Evolutionary conservation across 176 grass and related monocot genomes (phyloP), one percentile per base, ranked within the genome.

Genomic region (Triticum monococcum): DNA sequence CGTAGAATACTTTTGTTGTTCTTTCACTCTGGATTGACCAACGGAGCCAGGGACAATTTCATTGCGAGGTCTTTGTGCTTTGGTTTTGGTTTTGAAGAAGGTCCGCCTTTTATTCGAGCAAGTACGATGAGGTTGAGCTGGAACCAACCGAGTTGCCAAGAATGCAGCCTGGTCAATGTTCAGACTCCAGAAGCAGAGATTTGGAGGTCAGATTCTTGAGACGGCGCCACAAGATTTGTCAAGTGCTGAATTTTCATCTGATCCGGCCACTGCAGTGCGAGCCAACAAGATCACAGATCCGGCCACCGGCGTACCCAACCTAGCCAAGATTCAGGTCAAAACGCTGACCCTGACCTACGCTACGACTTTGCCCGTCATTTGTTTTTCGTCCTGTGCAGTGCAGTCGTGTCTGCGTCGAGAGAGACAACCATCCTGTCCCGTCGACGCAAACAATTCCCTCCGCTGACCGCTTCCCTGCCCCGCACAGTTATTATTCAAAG

Each of bases 281-380:
- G 14, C 48, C 48, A 52, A 1, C 1, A 52, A 1, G 48, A 52
- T 52, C 48, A 17, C 48, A 6, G 48, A 17, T 17, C 38, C 38
- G 38, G 8, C 1, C 38, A 40, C 38, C 38, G 2, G 2, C 0
- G 38, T 8, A 2, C 6, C 37, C 38, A 40, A 40, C 36, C 35
- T 37, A 22, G 59, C 28, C 68, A 75, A 75, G 54, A 40, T 4
- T 66, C n/a, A 57, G 64, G 62, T 86, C 84, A 78, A 79, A 86
- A 79, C 24, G 45, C 61, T 78, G 84, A 86, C 84, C 40, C 20
- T 13, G 74, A 78, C 62, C 35, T 12, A 2, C 36, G 63, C 35
- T 12, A 2, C 36, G 63, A 86, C 84, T 78, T 22, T 28, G 6
- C 8, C 9, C 30, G 1, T 66, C 9, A 37, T 56, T 68, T 54